These are phyloP conservation scores for Debaryomycetaceae sp. DNA, from an alignment of 1,139 yeast genomes.

Conservation along the genomic window DNA sequence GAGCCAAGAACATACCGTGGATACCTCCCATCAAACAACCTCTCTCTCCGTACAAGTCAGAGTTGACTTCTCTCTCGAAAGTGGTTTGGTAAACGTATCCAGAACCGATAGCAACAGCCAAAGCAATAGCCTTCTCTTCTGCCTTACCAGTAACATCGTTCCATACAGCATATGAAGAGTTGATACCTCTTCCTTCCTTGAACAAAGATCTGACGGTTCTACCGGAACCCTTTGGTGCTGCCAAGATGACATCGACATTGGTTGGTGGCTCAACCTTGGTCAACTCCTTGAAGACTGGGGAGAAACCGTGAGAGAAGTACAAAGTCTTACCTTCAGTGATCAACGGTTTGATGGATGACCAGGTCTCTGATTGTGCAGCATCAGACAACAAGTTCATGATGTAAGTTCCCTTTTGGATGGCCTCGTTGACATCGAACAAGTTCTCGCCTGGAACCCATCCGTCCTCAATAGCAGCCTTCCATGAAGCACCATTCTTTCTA, in stretches of 20 bases:
- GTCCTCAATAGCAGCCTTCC: conserved; percentile 99
- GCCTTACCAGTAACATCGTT: conserved; percentile 99
- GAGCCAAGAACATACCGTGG: conserved; percentile 99
- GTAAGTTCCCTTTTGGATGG: conserved; percentile 86
- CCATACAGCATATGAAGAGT: conserved; percentile 99
- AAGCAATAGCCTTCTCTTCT: conserved; percentile 97
- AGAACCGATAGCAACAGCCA: conserved; percentile 98
- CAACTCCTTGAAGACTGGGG: conserved; percentile 97
- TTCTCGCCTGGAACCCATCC: conserved; percentile 99
- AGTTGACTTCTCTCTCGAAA: conserved; percentile 98
- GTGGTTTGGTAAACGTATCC: conserved; percentile 99
- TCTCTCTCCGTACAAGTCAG: conserved; percentile 99
- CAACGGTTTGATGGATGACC: conserved; percentile 83
- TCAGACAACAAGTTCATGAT: conserved; percentile 97
- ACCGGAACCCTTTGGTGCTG: conserved; percentile 99
- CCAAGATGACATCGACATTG: conserved; percentile 94
- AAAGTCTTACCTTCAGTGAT: conserved; percentile 96
- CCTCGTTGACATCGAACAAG: conserved; percentile 92
- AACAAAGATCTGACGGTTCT: conserved; percentile 98
- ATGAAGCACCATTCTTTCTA: conserved; percentile 96
- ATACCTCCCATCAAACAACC: conserved; percentile 99
- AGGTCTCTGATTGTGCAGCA: conserved; percentile 99
- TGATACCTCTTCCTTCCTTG: conserved; percentile 99
- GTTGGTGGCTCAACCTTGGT: conserved; percentile 95
- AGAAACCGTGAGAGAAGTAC: conserved; percentile 99